Evolutionary conservation across 495 filamentous ascomycete species (phyloP).

Genomic region (Tuber calosporum): DNA sequence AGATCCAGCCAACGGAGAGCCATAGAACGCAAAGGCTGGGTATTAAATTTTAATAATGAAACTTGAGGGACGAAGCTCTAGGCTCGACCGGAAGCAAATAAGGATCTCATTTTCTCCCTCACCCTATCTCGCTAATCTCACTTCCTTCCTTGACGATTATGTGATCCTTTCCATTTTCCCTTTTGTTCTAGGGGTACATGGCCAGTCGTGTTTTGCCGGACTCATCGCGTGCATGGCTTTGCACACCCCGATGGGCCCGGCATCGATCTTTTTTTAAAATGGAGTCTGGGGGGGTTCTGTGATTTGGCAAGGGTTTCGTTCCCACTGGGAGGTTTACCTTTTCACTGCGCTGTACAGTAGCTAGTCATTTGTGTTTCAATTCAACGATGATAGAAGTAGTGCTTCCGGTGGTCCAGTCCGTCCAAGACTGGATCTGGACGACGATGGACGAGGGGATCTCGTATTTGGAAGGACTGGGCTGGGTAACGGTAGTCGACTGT

Average conservation of each 20-base stretch:
- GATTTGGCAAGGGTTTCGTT: background rate
- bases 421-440: no score
- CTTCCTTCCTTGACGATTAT: background rate
- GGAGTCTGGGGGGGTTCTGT: background rate
- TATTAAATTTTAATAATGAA: background rate
- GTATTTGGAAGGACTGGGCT: no score
- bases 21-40: background rate
- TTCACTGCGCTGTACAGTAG: background rate
- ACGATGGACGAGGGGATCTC: no score
- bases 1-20: background rate
- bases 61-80: background rate
- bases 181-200: background rate
- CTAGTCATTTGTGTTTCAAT: background rate
- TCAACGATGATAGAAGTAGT: background rate
- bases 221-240: background rate
- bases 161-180: background rate
- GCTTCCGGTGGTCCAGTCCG: no score
- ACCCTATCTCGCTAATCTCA: background rate
- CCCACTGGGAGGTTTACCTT: background rate
- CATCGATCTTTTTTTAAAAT: background rate
- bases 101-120: background rate
- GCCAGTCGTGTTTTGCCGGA: background rate
- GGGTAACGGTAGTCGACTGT: no score
- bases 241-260: background rate
- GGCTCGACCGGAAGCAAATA: background rate